Evolutionary conservation across 305 asterid genomes (phyloP), one percentile per base, ranked within the genome.

Genomic region (Ilex paraguariensis): DNA sequence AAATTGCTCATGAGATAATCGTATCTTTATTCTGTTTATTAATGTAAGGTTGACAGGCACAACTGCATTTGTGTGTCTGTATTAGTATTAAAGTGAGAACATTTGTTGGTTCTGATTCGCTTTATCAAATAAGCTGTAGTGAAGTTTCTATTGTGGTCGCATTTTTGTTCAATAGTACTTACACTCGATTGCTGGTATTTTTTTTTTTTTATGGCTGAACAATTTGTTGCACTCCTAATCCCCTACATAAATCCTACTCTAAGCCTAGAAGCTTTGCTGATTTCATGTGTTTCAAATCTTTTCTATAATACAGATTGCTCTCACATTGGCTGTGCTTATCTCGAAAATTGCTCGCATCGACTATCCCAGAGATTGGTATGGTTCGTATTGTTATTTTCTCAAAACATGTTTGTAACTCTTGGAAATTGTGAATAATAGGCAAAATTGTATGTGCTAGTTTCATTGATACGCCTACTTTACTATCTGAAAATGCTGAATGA

Each of bases 281-380:
- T 63, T 50, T 14, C 53, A 14, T 60, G 48, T 55, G 62, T 67
- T 15, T 49, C 50, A 55, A 59, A 65, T 36, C 68, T 72, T 74
- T 71, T 50, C 50, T 58, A 6, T 63, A 55, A 49, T 68, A 73
- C 97, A 93, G 99, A 86, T 93, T 77, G 89, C 97, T 73, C 87
- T 67, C 61, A 90, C 97, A 44, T 73, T 93, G 85, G 92, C 99
- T 15, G 93, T 90, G 73, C 71, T 93, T 67, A 77, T 93, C 68
- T 93, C 99, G 15, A 93, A 87, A 79, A 87, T 93, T 58, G 97
- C 99, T 73, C 95, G 99, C 61, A 81, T 93, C 31, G 99, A 93
- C 84, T 93, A 87, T 75, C 96, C 99, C 59, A 93, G 73, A 79
- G 97, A 93, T 73, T 93, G 99, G 99, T 93, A 84, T 57, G 70